These are phyloP conservation scores for Syzygium oleosum DNA, from an alignment of 345 rosid genomes.

Conservation along the genomic window DNA sequence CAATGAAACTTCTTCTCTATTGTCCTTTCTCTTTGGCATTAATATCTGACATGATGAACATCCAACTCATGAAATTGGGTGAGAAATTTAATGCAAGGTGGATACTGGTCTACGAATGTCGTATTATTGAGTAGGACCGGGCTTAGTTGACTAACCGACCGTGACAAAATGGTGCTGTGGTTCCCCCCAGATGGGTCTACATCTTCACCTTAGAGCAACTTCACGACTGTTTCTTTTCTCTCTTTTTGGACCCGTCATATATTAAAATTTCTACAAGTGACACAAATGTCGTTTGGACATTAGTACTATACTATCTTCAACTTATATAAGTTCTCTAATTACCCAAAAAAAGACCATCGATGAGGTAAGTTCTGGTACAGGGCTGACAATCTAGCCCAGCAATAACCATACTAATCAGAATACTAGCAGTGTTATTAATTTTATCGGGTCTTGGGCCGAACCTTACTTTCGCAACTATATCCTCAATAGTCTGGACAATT, in stretches of 20 bases:
- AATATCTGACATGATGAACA: background rate
- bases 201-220: background rate
- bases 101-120: too few relatives aligned
- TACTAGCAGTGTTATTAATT: background rate
- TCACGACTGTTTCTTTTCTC: background rate
- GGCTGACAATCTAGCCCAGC: background rate
- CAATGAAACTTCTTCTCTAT: background rate
- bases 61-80: background rate
- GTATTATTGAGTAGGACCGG: background rate
- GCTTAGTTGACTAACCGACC: background rate
- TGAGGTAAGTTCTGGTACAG: background rate
- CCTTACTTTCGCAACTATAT: background rate
- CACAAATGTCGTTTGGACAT: background rate
- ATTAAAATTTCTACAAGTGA: background rate
- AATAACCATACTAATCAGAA: background rate
- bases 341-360: background rate
- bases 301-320: background rate
- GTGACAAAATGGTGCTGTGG: background rate
- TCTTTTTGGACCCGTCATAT: background rate
- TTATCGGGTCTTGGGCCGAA: background rate
- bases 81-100: background rate
- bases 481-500: too few relatives aligned
- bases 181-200: background rate
- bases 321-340: background rate
- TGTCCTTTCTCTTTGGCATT: background rate